Evolutionary conservation across 2,329 filamentous ascomycete species (phyloP).

Genomic region (Hypoxylon rubiginosum): DNA sequence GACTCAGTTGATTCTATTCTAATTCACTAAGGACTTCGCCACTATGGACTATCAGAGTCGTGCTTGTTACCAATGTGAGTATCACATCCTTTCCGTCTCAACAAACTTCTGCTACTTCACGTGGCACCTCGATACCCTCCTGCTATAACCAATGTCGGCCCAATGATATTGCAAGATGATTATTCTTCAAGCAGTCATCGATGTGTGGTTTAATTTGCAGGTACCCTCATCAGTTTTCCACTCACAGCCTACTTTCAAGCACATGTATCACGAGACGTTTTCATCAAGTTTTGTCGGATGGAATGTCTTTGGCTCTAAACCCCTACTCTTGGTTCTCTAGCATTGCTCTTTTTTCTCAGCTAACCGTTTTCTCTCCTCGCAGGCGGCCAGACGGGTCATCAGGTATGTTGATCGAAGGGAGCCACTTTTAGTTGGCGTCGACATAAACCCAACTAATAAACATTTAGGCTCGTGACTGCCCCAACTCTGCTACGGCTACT

Average conservation of each 20-base stretch:
- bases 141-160: background rate
- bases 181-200: too few species aligned
- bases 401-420: constrained; percentile 67
- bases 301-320: background rate
- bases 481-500: constrained; percentile 75
- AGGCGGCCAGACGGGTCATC: constrained; percentile 81
- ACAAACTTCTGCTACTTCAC: background rate
- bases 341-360: background rate
- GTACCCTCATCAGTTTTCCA: background rate
- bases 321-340: background rate
- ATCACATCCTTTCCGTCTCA: background rate
- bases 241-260: background rate
- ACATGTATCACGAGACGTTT: background rate
- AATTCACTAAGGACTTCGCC: background rate
- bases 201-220: background rate
- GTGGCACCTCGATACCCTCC: background rate
- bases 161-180: background rate
- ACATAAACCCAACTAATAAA: constrained; percentile 46
- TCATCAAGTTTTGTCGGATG: background rate
- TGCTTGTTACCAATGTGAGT: constrained; percentile 38
- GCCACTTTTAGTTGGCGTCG: constrained; percentile 34
- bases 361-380: constrained; percentile 47
- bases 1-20: background rate
- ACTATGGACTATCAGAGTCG: constrained; percentile 37
- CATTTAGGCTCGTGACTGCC: constrained; percentile 83